A percentile compares a stretch with the other conserved stretches of the same genome.
phyloP scores from a whole-genome alignment of 2,329 filamentous ascomycete genomes.

The Colletotrichum chlorophyti region DNA sequence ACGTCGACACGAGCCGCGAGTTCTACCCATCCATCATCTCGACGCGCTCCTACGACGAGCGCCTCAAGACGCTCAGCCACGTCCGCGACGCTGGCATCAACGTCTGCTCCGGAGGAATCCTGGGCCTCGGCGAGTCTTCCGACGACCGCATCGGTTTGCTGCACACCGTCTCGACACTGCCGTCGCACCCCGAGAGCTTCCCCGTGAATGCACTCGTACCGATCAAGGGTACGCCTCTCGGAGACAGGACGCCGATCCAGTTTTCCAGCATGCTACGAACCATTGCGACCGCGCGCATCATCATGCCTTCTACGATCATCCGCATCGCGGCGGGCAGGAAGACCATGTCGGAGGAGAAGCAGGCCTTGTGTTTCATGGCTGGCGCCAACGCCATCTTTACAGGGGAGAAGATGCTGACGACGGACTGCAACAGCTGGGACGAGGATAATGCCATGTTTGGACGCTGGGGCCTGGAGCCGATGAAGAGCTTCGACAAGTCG shows the following conservation, averaged over 20 bases:
- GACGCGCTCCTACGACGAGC: conserved; percentile 86
- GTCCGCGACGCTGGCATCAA: conserved; percentile 88
- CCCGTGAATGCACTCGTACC: conserved; percentile 91
- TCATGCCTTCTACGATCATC: conserved; percentile 87
- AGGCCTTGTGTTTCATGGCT: conserved; percentile 87
- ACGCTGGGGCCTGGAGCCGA: conserved; percentile 81
- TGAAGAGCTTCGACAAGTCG: conserved; percentile 62
- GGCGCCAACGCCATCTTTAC: conserved; percentile 96
- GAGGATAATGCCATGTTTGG: conserved; percentile 86
- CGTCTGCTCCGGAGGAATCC: conserved; percentile 88
- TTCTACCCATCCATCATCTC: conserved; percentile 89
- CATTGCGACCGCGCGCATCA: conserved; percentile 80
- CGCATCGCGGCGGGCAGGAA: conserved; percentile 85
- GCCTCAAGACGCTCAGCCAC: conserved; percentile 78
- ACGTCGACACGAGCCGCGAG: conserved; percentile 88
- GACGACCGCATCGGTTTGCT: conserved; percentile 84
- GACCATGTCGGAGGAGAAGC: conserved; percentile 86
- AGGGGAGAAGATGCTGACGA: conserved; percentile 94
- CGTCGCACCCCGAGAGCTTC: conserved; percentile 86
- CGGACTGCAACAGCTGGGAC: conserved; percentile 89
- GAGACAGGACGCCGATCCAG: conserved; percentile 73
- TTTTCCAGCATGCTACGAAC: conserved; percentile 84
- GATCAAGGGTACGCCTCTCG: conserved; percentile 87
- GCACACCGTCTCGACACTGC: conserved; percentile 81
- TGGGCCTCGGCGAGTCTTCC: conserved; percentile 81